These are phyloP conservation scores for Trichomonas tenax DNA, from an alignment of 208 protist genomes.

Conservation along the genomic window DNA sequence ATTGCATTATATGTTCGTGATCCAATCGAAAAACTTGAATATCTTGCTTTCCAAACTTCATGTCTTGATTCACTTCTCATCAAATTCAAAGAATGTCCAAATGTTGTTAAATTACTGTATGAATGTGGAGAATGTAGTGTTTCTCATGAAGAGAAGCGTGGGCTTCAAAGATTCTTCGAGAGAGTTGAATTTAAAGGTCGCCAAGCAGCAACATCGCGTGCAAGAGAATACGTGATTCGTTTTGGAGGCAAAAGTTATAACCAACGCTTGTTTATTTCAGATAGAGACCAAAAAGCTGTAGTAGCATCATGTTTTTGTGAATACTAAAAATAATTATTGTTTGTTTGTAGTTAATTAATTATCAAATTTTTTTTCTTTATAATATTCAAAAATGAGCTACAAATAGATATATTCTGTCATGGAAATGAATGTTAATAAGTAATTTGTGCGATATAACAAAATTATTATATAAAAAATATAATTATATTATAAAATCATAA, in stretches of 20 bases:
- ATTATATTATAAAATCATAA: not conserved
- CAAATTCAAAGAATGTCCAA: not conserved
- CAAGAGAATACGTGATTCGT: not conserved
- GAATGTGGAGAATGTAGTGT: not conserved
- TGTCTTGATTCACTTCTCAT: not conserved
- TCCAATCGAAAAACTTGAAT: not conserved
- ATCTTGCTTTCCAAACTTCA: not conserved
- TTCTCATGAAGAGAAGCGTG: not conserved
- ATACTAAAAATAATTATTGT: not conserved
- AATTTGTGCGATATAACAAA: too few relatives aligned
- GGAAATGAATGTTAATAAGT: too few relatives aligned
- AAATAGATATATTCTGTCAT: too few relatives aligned
- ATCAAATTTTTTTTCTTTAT: too few relatives aligned
- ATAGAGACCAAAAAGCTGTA: not conserved
- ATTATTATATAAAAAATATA: too few relatives aligned
- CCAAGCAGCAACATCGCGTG: not conserved
- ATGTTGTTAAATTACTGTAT: not conserved
- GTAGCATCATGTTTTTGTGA: not conserved
- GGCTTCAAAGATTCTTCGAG: not conserved
- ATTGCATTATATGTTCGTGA: not conserved
- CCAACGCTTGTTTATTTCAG: not conserved
- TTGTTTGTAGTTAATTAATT: too few relatives aligned
- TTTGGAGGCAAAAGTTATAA: not conserved
- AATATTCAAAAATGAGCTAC: too few relatives aligned
- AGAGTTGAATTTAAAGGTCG: not conserved